Percentiles rank a stretch among this genome's conserved stretches.
Evolutionary conservation across 2,329 filamentous ascomycete species (phyloP).

Genomic region (Teratosphaeria viscida): DNA sequence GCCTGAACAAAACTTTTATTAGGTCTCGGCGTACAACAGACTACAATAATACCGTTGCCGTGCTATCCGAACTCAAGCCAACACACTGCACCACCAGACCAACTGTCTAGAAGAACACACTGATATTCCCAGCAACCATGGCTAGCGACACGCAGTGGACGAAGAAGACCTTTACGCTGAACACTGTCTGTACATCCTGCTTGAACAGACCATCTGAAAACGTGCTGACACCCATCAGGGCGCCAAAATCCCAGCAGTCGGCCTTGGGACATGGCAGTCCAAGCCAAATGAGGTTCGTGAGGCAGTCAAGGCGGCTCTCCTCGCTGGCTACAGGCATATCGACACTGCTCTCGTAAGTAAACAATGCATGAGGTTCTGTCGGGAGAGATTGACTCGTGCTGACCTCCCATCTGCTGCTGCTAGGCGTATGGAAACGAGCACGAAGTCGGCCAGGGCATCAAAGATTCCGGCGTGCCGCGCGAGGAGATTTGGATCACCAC

Average conservation of each 20-base stretch:
- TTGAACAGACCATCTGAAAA: background rate
- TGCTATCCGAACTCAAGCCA: background rate
- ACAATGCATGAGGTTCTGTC: too few species aligned
- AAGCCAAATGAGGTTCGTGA: slow-evolving; percentile 55
- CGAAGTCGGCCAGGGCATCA: slow-evolving; percentile 63
- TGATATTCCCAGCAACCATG: background rate
- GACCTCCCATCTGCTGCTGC: too few species aligned
- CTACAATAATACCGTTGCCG: background rate
- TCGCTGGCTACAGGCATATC: slow-evolving; percentile 50
- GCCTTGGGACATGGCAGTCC: slow-evolving; percentile 73
- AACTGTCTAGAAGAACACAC: background rate
- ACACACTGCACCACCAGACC: background rate
- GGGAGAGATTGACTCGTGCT: too few species aligned
- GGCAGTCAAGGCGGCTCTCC: slow-evolving; percentile 58
- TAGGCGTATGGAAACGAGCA: slow-evolving; percentile 65
- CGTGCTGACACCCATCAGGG: slow-evolving; percentile 24
- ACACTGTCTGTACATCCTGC: slow-evolving; percentile 33
- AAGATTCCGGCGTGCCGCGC: slow-evolving; percentile 53
- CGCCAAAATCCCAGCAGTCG: slow-evolving; percentile 65
- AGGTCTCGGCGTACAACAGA: background rate
- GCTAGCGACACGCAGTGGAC: slow-evolving; percentile 11
- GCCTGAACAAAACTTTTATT: background rate
- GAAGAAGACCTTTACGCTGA: slow-evolving; percentile 42
- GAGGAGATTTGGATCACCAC: slow-evolving; percentile 66
- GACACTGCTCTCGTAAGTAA: slow-evolving; percentile 49